phyloP scores from a whole-genome alignment of 331 rosid species.

The Phaseolus coccineus region DNA sequence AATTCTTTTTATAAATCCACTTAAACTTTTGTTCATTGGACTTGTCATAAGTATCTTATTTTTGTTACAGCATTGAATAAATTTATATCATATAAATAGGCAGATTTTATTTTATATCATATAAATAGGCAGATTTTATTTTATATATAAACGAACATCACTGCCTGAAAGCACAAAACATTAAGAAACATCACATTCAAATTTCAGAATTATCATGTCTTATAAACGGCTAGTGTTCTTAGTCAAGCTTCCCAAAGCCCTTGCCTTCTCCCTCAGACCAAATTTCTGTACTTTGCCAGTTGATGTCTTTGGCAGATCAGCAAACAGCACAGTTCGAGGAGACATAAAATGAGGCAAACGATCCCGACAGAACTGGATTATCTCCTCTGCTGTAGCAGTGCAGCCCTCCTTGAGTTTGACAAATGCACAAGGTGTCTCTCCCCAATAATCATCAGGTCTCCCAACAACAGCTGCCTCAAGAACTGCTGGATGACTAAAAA shows the following conservation, averaged over 20 bases:
- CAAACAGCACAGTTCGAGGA: conserved; percentile 65
- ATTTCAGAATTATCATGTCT: neutral
- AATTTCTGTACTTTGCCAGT: conserved; percentile 70
- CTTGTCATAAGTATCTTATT: neutral
- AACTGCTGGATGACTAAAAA: conserved; percentile 66
- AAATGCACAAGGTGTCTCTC: conserved; percentile 77
- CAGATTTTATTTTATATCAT: neutral
- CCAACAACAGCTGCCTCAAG: conserved; percentile 71
- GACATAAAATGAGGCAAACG: conserved; percentile 67
- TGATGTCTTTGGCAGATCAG: conserved; percentile 73
- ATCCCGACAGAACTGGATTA: conserved; percentile 56
- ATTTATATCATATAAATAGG: neutral
- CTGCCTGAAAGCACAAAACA: neutral
- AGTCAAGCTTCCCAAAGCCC: conserved; percentile 67
- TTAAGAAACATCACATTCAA: neutral
- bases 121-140: neutral
- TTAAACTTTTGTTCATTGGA: neutral
- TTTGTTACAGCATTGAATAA: neutral
- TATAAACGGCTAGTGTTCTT: conserved; percentile 56
- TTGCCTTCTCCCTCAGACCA: conserved; percentile 61
- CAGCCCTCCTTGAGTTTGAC: conserved; percentile 66
- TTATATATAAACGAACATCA: neutral
- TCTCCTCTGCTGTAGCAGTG: conserved; percentile 55
- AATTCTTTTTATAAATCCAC: neutral
- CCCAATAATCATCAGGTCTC: conserved; percentile 72